Percentiles rank a stretch among this genome's conserved stretches.
Evolutionary conservation across 495 filamentous ascomycete genomes (phyloP).

Genomic region (Penicillium robsamsonii): DNA sequence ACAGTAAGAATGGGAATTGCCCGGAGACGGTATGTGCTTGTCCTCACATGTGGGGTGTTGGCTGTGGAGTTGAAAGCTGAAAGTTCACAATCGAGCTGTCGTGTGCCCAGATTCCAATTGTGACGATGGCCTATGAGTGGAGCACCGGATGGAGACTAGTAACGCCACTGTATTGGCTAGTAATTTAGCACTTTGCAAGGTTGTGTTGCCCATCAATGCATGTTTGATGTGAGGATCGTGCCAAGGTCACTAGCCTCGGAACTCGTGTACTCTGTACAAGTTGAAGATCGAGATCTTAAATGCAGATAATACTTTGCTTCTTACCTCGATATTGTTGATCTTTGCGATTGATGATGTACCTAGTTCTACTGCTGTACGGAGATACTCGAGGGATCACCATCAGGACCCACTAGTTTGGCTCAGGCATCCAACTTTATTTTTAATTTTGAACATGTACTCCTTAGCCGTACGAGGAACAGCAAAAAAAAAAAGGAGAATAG

Average conservation of each 20-base stretch:
- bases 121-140: not conserved
- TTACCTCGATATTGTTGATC: not conserved
- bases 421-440: not conserved
- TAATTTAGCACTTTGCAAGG: not conserved
- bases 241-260: not conserved
- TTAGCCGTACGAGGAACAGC: no score
- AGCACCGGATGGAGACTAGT: not conserved
- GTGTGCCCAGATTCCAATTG: not conserved
- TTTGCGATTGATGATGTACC: not conserved
- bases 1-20: not conserved
- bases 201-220: not conserved
- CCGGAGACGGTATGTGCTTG: not conserved
- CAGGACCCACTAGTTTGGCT: not conserved
- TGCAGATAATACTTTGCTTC: not conserved
- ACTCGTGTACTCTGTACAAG: not conserved
- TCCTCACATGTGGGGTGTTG: not conserved
- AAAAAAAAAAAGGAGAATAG: no score
- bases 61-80: not conserved
- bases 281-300: not conserved
- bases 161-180: conserved; percentile 3
- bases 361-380: not conserved
- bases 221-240: not conserved
- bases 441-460: not conserved
- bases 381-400: not conserved
- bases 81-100: not conserved